A percentile compares a stretch with the other conserved stretches of the same genome.
These are phyloP conservation scores for Cladosporium sp. DNA, from an alignment of 2,329 filamentous ascomycete species.

Conservation along the genomic window DNA sequence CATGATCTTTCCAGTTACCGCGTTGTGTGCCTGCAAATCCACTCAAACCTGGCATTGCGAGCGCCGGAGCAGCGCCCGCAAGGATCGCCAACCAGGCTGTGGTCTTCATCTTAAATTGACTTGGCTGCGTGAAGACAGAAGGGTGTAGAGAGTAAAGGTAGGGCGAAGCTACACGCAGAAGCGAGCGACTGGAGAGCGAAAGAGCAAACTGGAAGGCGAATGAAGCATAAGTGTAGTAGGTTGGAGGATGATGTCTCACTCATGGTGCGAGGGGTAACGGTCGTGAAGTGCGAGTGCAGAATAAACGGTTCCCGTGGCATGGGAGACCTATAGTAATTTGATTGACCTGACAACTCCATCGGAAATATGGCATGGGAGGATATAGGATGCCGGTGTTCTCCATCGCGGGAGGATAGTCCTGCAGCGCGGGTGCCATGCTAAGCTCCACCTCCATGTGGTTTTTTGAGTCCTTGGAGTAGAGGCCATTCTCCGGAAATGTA, in stretches of 20 bases:
- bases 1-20: constrained; percentile 6
- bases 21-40: constrained; percentile 13
- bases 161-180: constrained; percentile 13
- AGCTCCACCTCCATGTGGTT: neutral
- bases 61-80: constrained; percentile 11
- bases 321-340: neutral
- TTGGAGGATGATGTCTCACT: constrained; percentile 9
- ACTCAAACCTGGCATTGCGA: constrained; percentile 12
- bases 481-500: too few relatives aligned
- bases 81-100: constrained; percentile 10
- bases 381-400: neutral
- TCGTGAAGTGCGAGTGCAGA: neutral
- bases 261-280: constrained; percentile 7
- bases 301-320: constrained; percentile 6
- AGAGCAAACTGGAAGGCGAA: neutral
- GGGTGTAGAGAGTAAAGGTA: constrained; percentile 4
- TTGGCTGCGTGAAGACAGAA: constrained; percentile 9
- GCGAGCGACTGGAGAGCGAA: constrained; percentile 11
- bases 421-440: neutral
- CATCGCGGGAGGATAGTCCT: neutral
- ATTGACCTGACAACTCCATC: neutral
- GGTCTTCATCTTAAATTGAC: constrained; percentile 12
- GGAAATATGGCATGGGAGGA: neutral
- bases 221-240: constrained; percentile 8
- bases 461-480: too few relatives aligned